Conservation (phyloP, 169 alveolate genomes). For the Eimeria nieschulzi region DNA sequence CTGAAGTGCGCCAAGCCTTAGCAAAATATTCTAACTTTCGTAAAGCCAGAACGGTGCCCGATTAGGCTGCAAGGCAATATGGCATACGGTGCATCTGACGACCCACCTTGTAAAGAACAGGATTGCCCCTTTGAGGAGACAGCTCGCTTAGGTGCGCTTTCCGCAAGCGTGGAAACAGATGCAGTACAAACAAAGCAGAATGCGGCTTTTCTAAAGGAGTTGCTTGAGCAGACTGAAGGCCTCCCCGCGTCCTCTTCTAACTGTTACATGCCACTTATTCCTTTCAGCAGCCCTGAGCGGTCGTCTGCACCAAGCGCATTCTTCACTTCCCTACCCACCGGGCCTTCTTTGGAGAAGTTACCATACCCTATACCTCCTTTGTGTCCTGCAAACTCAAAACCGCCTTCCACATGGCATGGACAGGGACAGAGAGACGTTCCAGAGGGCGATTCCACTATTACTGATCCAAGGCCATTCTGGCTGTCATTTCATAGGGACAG, state of each 20-base stretch:
- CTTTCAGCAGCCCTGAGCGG: conserved; percentile 60
- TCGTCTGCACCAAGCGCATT: conserved; percentile 50
- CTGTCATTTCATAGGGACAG: neutral
- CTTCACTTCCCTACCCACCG: neutral
- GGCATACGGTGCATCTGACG: conserved; percentile 32
- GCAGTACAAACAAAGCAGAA: neutral
- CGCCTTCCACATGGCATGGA: conserved; percentile 1
- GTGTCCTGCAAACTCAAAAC: conserved; percentile 11
- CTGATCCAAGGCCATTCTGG: neutral
- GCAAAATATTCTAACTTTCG: neutral
- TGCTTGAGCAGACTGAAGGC: neutral
- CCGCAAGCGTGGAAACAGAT: conserved; percentile 66
- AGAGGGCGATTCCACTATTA: neutral
- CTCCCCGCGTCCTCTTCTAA: neutral
- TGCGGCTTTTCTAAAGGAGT: conserved; percentile 10
- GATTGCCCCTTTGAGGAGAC: conserved; percentile 12
- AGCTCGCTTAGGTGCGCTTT: conserved; percentile 44
- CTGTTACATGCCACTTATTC: conserved; percentile 43
- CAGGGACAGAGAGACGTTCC: conserved; percentile 3
- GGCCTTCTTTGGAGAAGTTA: conserved; percentile 10
- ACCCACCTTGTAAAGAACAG: conserved; percentile 12
- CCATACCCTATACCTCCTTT: neutral
- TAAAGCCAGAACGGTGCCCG: neutral
- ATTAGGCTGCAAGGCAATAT: neutral
- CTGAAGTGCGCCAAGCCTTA: neutral